These are phyloP conservation scores for Handroanthus guayacan DNA, from an alignment of 257 asterid genomes.

Conservation along the genomic window DNA sequence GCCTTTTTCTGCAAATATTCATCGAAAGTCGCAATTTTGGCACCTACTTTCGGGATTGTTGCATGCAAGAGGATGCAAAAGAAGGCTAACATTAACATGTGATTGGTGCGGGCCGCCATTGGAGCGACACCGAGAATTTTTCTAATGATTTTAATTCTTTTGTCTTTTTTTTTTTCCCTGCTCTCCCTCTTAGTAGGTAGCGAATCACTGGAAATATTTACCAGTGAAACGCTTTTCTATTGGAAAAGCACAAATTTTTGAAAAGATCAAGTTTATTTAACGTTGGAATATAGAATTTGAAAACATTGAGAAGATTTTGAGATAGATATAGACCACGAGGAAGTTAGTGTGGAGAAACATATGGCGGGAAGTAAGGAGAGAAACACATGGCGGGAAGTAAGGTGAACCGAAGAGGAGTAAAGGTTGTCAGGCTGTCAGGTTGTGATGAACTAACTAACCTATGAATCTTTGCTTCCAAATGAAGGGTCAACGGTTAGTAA, in stretches of 20 bases:
- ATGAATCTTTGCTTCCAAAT: neutral
- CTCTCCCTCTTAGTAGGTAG: constrained; percentile 16
- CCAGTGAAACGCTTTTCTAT: constrained; percentile 51
- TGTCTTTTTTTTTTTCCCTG: neutral
- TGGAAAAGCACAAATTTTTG: constrained; percentile 18
- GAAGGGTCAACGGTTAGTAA: neutral
- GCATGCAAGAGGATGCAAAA: constrained; percentile 28
- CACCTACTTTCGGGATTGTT: constrained; percentile 22
- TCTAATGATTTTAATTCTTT: neutral
- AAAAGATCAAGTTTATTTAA: constrained; percentile 11
- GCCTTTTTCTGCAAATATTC: constrained; percentile 60
- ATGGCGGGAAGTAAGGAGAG: constrained; percentile 33
- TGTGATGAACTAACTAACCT: neutral
- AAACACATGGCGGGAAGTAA: constrained; percentile 32
- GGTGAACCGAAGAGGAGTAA: neutral
- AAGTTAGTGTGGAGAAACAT: constrained; percentile 28
- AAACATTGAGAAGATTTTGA: neutral
- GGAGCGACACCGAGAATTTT: neutral
- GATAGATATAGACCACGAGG: constrained; percentile 10
- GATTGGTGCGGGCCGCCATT: constrained; percentile 36
- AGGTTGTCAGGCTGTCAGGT: no score
- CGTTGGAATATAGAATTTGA: neutral
- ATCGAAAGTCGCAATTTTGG: constrained; percentile 52
- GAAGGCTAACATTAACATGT: constrained; percentile 26
- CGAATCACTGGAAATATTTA: constrained; percentile 49